phyloP scores from a whole-genome alignment of 1,284 basidiomycete genomes.

The Ceratobasidium sp. region DNA sequence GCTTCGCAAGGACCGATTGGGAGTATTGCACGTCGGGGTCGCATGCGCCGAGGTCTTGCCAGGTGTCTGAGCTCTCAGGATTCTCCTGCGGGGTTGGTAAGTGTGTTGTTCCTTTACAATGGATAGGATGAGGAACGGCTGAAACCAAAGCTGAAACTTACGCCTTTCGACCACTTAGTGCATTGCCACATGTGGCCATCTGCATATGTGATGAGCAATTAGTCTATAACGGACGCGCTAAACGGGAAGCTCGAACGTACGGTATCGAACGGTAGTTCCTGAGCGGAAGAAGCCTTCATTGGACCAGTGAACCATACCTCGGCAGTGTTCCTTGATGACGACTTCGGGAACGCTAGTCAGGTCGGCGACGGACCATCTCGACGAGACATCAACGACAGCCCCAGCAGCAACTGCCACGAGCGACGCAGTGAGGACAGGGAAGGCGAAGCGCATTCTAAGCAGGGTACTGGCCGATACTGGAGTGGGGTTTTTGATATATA shows the following conservation, averaged over 20 bases:
- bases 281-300: slow-evolving; percentile 31
- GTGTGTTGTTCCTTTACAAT: not conserved
- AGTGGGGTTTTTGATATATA: slow-evolving; percentile 5
- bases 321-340: slow-evolving; percentile 25
- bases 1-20: slow-evolving; percentile 14
- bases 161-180: slow-evolving; percentile 30
- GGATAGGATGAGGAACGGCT: not conserved
- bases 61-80: slow-evolving; percentile 19
- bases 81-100: slow-evolving; percentile 9
- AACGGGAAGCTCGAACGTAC: not conserved
- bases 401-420: not conserved
- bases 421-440: slow-evolving; percentile 14
- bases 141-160: slow-evolving; percentile 13
- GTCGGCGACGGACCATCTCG: slow-evolving; percentile 10
- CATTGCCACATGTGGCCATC: slow-evolving; percentile 38
- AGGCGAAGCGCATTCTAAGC: slow-evolving; percentile 33
- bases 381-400: slow-evolving; percentile 1
- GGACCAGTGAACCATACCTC: slow-evolving; percentile 6
- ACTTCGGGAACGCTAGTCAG: slow-evolving; percentile 5
- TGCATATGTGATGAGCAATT: not conserved
- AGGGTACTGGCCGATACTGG: not conserved
- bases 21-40: slow-evolving; percentile 23
- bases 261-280: slow-evolving; percentile 24
- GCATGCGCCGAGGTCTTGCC: slow-evolving; percentile 34
- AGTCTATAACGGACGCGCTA: not conserved